A percentile compares a stretch with the other conserved stretches of the same genome.
These are phyloP conservation scores for Trichoderma sp. DNA, from an alignment of 2,329 filamentous ascomycete species.

Conservation along the genomic window DNA sequence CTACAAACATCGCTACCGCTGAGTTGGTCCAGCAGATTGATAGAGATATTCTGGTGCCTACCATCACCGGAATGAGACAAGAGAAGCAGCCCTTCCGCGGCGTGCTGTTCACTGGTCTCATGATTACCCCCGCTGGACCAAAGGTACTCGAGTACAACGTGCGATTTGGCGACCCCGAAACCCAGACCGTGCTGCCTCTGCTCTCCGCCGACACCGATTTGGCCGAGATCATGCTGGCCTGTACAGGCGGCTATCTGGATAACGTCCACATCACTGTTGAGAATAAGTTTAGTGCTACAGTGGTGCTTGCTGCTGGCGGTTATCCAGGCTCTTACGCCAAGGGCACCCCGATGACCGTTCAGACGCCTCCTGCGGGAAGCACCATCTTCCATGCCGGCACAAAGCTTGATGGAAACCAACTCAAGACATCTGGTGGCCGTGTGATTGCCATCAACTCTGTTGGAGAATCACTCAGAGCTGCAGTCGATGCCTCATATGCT, in stretches of 20 bases:
- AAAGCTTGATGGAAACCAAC: conserved; percentile 60
- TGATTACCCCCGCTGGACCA: conserved; percentile 82
- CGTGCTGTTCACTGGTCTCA: conserved; percentile 85
- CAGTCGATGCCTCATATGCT: conserved; percentile 85
- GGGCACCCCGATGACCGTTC: conserved; percentile 64
- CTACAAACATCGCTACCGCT: conserved; percentile 77
- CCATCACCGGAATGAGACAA: conserved; percentile 82
- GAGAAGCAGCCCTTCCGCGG: conserved; percentile 77
- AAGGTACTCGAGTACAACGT: conserved; percentile 93
- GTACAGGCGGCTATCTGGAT: conserved; percentile 73
- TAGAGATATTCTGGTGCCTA: conserved; percentile 82
- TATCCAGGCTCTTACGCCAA: conserved; percentile 88
- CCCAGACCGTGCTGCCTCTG: conserved; percentile 81
- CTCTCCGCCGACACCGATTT: conserved; percentile 79
- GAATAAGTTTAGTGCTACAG: conserved; percentile 77
- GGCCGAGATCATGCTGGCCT: conserved; percentile 86
- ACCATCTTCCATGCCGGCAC: conserved; percentile 96
- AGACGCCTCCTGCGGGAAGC: conserved; percentile 48
- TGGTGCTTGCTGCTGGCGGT: conserved; percentile 90
- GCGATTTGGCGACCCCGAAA: conserved; percentile 89
- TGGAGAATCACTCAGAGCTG: conserved; percentile 71
- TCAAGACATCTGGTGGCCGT: conserved; percentile 82
- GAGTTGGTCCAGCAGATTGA: conserved; percentile 80
- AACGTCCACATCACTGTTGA: conserved; percentile 70
- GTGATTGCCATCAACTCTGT: conserved; percentile 92